phyloP scores from a whole-genome alignment of 495 filamentous ascomycete genomes.

The Trichoderma erinaceum region DNA sequence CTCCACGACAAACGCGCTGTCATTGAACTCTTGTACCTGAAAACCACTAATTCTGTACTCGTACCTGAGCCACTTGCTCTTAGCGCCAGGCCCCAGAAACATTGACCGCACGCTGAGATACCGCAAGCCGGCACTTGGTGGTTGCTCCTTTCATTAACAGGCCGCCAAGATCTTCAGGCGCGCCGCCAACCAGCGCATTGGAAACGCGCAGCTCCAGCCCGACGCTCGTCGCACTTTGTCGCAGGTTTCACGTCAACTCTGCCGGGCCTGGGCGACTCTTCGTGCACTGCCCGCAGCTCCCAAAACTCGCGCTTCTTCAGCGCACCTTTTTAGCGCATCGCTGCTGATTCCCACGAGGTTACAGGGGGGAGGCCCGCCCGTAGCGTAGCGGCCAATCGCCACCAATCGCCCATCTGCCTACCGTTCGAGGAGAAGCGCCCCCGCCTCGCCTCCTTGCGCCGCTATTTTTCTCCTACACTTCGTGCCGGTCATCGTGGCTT shows the following conservation, averaged over 20 bases:
- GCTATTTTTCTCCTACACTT: conserved; percentile 6
- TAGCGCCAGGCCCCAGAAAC: neutral
- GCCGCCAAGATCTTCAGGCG: neutral
- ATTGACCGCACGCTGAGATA: neutral
- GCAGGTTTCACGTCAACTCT: neutral
- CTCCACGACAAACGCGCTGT: too few species aligned
- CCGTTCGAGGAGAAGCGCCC: neutral
- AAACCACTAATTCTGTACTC: too few species aligned
- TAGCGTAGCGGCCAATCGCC: conserved; percentile 7
- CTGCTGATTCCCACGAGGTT: conserved; percentile 1
- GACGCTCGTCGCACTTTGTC: neutral
- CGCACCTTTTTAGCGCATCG: conserved; percentile 11
- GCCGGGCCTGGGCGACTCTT: too few species aligned
- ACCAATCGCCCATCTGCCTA: neutral
- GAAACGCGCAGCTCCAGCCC: too few species aligned
- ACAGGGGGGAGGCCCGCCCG: conserved; percentile 4
- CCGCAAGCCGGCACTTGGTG: neutral
- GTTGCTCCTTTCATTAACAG: neutral
- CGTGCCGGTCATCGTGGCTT: neutral
- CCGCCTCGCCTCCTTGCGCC: neutral
- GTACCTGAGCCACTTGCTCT: too few species aligned
- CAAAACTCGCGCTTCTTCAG: conserved; percentile 2
- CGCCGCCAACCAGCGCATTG: neutral
- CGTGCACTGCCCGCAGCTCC: too few species aligned
- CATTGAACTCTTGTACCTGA: too few species aligned